A percentile compares a stretch with the other conserved stretches of the same genome.
phyloP scores from a whole-genome alignment of 257 asterid species.

The Coffea canephora region DNA sequence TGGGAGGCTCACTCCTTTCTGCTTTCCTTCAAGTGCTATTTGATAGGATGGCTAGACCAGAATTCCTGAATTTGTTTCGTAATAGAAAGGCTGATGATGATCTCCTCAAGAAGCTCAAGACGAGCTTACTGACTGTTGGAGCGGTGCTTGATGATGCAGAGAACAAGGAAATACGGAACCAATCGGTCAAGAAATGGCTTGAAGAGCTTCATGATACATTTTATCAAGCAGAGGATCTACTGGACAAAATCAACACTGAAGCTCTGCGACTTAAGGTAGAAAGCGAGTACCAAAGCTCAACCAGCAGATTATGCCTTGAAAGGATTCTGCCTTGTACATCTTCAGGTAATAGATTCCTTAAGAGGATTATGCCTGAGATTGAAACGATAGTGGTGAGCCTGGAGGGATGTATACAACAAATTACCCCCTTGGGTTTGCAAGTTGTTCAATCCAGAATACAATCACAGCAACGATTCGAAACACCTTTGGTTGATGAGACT shows the following conservation, averaged over 20 bases:
- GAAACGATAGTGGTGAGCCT: conserved; percentile 8
- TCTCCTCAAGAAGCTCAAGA: not conserved
- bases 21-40: not conserved
- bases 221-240: conserved; percentile 12
- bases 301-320: not conserved
- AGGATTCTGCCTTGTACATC: not conserved
- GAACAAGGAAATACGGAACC: conserved; percentile 9
- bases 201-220: conserved; percentile 6
- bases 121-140: not conserved
- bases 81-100: not conserved
- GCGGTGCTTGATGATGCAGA: conserved; percentile 29
- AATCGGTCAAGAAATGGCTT: conserved; percentile 13
- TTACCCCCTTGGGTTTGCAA: conserved; percentile 3
- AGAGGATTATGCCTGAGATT: conserved; percentile 1
- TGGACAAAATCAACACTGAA: conserved; percentile 24
- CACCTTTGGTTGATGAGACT: conserved; percentile 19
- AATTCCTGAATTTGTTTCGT: not conserved
- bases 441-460: not conserved
- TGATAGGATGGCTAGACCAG: conserved; percentile 10
- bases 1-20: conserved; percentile 12
- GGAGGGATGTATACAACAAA: conserved; percentile 3
- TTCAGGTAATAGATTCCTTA: not conserved
- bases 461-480: conserved; percentile 3
- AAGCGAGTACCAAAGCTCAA: not conserved
- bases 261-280: conserved; percentile 12